These are phyloP conservation scores for Fusarium subtropicale DNA, from an alignment of 2,329 filamentous ascomycete species.

Conservation along the genomic window DNA sequence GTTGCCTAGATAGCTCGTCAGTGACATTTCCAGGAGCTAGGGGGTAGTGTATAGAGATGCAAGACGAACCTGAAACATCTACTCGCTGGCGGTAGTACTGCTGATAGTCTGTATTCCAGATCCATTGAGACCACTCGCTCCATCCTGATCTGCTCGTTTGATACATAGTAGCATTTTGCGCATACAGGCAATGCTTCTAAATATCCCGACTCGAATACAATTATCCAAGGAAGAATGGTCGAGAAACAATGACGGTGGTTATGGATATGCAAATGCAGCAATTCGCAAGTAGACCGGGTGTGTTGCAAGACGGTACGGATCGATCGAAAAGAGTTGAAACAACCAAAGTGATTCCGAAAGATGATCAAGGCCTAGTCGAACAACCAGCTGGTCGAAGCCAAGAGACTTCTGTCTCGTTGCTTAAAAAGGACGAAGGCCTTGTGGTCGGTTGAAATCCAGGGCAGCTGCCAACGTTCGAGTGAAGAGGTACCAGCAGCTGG, in stretches of 20 bases:
- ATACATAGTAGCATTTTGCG: constrained; percentile 49
- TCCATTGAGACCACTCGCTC: constrained; percentile 48
- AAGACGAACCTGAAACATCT: constrained; percentile 46
- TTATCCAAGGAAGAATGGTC: background rate
- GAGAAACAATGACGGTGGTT: background rate
- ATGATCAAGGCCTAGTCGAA: background rate
- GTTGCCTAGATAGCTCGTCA: constrained; percentile 41
- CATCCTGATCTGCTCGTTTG: constrained; percentile 39
- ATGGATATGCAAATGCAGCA: constrained; percentile 2
- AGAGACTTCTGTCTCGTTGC: constrained; percentile 1
- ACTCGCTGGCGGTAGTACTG: constrained; percentile 48
- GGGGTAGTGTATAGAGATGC: background rate
- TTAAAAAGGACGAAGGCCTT: constrained; percentile 21
- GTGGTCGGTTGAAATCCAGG: constrained; percentile 19
- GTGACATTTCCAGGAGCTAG: background rate
- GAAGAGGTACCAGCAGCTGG: constrained; percentile 19
- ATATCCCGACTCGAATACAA: constrained; percentile 14
- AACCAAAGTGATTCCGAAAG: background rate
- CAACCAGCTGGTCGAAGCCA: background rate
- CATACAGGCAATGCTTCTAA: constrained; percentile 22
- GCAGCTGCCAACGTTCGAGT: constrained; percentile 26
- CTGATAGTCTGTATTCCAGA: constrained; percentile 42
- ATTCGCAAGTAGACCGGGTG: background rate
- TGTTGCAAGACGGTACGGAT: background rate
- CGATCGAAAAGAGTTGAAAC: background rate